Base-by-base conservation (phyloP, 2,329 filamentous ascomycete genomes). In the Blumeria graminis region DNA sequence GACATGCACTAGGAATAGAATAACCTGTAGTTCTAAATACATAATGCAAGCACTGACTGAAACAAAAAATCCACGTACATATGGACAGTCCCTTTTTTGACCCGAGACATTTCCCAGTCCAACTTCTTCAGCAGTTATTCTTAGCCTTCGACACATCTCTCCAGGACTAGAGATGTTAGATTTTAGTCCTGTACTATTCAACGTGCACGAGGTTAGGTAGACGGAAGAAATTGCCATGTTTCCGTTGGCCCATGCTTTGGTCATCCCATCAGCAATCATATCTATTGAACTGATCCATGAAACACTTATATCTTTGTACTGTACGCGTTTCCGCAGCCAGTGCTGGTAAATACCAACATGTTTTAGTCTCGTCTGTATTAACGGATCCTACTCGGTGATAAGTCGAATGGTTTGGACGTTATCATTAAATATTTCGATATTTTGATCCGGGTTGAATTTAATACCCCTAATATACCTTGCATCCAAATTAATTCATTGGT, bases 341-440 rank as follows among this genome's bases (percentile, higher is more conserved):
- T 38, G 33, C n/a, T 54, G 33, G 18, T 54, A 54, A 36, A 54
- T 54, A 54, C 36, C 33, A 39, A 54, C n/a, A 54, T 54, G 36
- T 38, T 39, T 36, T 14, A 36, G 28, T 34, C 38, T 50, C 18
- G 51, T 54, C n/a, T 36, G 4, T 3, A 54, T 54, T 16, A 36
- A 38, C 14, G 33, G 33, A n/a, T 39, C 51, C 11, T 36, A 7
- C 36, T 7, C 22, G n/a, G 36, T 54, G 9, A 54, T 4, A 18
- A 34, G 34, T 16, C 33, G 34, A 55, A 55, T 34, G 1, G 35
- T 55, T 55, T 55, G 52, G 16, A 32, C 28, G 34, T 55, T 55
- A 43, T 55, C 16, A 34, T 43, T 39, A 16, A 55, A 41, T n/a
- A 55, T 38, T 32, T 39, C 16, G 11, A 39, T 28, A 11, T 18